phyloP scores from a whole-genome alignment of 176 grass and related monocot genomes.

The Avena sativa region DNA sequence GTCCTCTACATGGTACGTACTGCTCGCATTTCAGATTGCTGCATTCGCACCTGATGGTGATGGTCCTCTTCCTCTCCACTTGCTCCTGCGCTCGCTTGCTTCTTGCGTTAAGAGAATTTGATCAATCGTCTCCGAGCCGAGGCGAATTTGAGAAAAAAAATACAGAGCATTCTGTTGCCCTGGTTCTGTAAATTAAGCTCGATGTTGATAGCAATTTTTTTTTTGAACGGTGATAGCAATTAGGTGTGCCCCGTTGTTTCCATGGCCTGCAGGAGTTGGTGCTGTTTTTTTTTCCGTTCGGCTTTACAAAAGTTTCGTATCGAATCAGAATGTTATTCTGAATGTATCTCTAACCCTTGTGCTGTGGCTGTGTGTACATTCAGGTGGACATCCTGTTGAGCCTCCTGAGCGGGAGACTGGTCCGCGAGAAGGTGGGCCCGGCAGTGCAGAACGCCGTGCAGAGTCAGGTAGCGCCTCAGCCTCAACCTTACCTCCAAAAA shows the following conservation, averaged over 20 bases:
- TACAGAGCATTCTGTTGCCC: not conserved
- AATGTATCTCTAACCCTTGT: not conserved
- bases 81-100: not conserved
- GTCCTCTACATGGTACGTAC: conserved; percentile 67
- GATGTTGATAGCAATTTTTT: conserved; percentile 34
- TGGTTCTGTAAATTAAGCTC: conserved; percentile 2
- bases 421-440: conserved; percentile 78
- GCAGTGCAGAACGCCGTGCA: conserved; percentile 72
- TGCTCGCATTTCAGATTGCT: not conserved
- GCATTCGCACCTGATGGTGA: not conserved
- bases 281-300: not conserved
- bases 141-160: not conserved
- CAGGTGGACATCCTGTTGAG: conserved; percentile 87
- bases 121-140: not conserved
- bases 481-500: not conserved
- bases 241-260: conserved; percentile 50
- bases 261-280: not conserved
- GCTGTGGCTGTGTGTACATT: not conserved
- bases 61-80: not conserved
- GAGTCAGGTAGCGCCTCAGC: conserved; percentile 67
- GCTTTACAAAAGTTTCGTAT: too few species aligned
- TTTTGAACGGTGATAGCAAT: not conserved
- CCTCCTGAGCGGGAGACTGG: conserved; percentile 75
- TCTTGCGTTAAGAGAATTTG: not conserved
- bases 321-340: not conserved